phyloP scores from a whole-genome alignment of 2,329 filamentous ascomycete species.

The Diaporthe longicolla region DNA sequence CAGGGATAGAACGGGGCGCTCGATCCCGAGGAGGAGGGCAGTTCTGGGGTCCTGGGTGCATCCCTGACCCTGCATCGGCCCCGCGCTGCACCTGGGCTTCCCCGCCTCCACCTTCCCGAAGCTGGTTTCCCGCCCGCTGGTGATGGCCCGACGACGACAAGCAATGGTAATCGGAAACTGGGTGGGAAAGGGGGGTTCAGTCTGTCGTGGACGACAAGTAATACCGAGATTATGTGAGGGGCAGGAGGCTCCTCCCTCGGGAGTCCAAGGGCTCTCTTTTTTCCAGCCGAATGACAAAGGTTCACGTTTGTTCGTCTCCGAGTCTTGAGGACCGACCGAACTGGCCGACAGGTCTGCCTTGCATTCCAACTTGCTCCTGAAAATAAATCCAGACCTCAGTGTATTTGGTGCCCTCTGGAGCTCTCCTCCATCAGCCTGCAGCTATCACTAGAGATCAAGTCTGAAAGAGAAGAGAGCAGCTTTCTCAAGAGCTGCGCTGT shows the following conservation, averaged over 20 bases:
- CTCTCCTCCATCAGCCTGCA: background rate
- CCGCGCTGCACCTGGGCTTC: conserved; percentile 15
- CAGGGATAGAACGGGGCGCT: background rate
- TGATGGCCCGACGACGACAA: background rate
- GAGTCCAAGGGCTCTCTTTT: conserved; percentile 2
- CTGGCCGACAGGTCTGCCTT: conserved; percentile 2
- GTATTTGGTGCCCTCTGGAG: background rate
- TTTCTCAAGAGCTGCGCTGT: background rate
- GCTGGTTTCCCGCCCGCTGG: background rate
- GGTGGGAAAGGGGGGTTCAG: conserved; percentile 10
- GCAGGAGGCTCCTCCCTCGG: background rate
- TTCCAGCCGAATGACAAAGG: background rate
- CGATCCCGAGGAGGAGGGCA: conserved; percentile 1
- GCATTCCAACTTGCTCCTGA: background rate
- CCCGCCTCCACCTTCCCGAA: conserved; percentile 27
- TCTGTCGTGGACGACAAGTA: background rate
- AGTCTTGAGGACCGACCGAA: background rate
- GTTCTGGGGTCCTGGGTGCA: background rate
- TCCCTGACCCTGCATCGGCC: conserved; percentile 18
- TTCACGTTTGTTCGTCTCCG: background rate
- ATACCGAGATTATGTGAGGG: background rate
- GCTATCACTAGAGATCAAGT: background rate
- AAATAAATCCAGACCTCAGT: background rate
- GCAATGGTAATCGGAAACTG: background rate
- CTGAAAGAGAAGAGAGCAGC: background rate